A percentile compares a stretch with the other conserved stretches of the same genome.
Conservation (phyloP, 345 rosid species). For the rapeseed (Brassica napus) region Da-Ae NC_063449.1:5982001-5982500, state of each 20-base stretch:
- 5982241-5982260: background rate
- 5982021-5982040: conserved; percentile 77
- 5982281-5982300: background rate
- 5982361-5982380: conserved; percentile 85
- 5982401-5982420: conserved; percentile 63
- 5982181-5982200: conserved; percentile 95
- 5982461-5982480: background rate
- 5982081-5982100: background rate
- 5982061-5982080: conserved; percentile 81
- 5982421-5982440: conserved; percentile 99
- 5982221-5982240: conserved; percentile 93
- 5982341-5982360: conserved; percentile 69
- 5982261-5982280: background rate
- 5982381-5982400: conserved; percentile 77
- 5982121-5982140: background rate
- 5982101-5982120: background rate
- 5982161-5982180: conserved; percentile 73
- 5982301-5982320: conserved; percentile 71
- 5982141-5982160: conserved; percentile 30
- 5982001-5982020: conserved; percentile 76
- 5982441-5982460: conserved; percentile 37
- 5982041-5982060: conserved; percentile 91
- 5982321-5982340: conserved; percentile 69
- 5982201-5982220: conserved; percentile 86
- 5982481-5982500: background rate